phyloP scores from a whole-genome alignment of 805 yeast species.

The Suhomyces canberraensis region DNA sequence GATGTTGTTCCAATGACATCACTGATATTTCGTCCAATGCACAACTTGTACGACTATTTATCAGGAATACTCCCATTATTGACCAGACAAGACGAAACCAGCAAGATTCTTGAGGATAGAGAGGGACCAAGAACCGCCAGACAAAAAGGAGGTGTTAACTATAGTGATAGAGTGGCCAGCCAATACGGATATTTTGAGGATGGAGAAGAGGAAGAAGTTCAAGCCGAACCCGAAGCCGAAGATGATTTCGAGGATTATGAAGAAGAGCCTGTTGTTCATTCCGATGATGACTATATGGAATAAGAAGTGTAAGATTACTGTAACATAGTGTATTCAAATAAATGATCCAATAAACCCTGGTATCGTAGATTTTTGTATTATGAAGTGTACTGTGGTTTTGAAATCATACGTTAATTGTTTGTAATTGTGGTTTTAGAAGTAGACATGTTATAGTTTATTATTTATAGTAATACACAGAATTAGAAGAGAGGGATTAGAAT shows the following conservation, averaged over 20 bases:
- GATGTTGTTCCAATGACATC: constrained; percentile 15
- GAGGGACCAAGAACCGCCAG: constrained; percentile 6
- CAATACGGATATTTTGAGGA: constrained; percentile 9
- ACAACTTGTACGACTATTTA: constrained; percentile 29
- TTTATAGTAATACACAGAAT: constrained; percentile 3
- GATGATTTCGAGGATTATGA: constrained; percentile 18
- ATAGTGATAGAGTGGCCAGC: constrained; percentile 6
- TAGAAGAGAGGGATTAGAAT: constrained; percentile 19
- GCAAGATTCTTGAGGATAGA: neutral
- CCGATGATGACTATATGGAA: constrained; percentile 19
- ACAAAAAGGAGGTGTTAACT: constrained; percentile 3
- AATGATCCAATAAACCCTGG: no score
- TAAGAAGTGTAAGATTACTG: constrained; percentile 1
- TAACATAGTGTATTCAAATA: neutral
- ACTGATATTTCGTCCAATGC: constrained; percentile 21
- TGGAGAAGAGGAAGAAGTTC: constrained; percentile 11
- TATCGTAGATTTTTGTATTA: no score
- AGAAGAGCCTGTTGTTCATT: constrained; percentile 13
- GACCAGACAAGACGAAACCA: constrained; percentile 19
- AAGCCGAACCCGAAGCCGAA: constrained; percentile 15
- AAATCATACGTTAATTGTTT: no score
- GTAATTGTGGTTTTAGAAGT: no score
- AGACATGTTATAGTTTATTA: no score
- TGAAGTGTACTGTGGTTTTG: no score
- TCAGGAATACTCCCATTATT: constrained; percentile 26